Evolutionary conservation across 768 basidiomycete species (phyloP), one percentile per base, ranked within the genome.

Genomic region (Tremella mesenterica): DNA sequence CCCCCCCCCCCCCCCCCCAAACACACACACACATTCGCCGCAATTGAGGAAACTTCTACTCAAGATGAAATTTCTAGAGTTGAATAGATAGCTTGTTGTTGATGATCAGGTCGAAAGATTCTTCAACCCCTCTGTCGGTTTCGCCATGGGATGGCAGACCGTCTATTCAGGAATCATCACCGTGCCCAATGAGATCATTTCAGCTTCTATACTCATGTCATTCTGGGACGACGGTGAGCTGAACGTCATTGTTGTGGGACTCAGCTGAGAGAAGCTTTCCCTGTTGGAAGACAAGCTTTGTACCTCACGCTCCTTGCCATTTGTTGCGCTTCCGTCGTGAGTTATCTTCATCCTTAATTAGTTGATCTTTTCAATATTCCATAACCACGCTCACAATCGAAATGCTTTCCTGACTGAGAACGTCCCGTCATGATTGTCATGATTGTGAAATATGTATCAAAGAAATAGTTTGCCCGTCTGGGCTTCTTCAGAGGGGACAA

Each of bases 381-480:
- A n/a, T n/a, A n/a, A n/a, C n/a, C n/a, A n/a, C n/a, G n/a, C n/a
- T n/a, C n/a, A n/a, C n/a, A n/a, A n/a, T n/a, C n/a, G n/a, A n/a
- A n/a, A n/a, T n/a, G n/a, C n/a, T n/a, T 33, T 14, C 25, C 13
- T 13, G n/a, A 34, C 31, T 64, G 48, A 75, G 3, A 54, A 65
- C 31, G 67, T 77, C 52, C 78, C 77, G 12, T 18, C 18, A 12
- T 36, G 12, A 75, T 25, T 51, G 64, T 58, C 21, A 20, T 30
- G 30, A 18, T 46, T 7, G 27, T 4, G n/a, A 44, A n/a, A 13
- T 14, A 44, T 23, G 43, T 25, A 16, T 13, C 43, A 16, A 5
- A 44, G 23, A 23, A 36, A 36, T 10, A 36, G 10, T 36, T 18
- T 12, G 33, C 10, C 33, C n/a, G 33, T 12, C 33, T 12, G 33